Base-by-base conservation (phyloP, 192 early-diverging fungal species). In the Lobulomyces angularis region DNA sequence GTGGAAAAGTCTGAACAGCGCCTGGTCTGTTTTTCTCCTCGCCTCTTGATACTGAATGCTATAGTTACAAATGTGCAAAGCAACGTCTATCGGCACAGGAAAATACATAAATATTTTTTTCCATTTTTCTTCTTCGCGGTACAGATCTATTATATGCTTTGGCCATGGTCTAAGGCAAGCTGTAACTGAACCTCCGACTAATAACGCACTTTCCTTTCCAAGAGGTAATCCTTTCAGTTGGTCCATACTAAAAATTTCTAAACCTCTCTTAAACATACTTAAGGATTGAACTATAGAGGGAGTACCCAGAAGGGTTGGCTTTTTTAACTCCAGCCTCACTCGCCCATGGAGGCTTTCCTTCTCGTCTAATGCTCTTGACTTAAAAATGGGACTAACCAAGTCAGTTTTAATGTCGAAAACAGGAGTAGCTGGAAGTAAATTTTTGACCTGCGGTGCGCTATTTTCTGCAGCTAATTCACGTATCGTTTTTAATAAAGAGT, bases 201-300 rank as follows among this genome's bases (percentile, higher is more conserved):
- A 40, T 19, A 55, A 26, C 1, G 53, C 53, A 20, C 31, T 19
- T 25, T 54, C n/a, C 17, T 22, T 27, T 5, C 9, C 36, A 5
- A 55, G 54, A 2, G 48, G 37, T 12, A 27, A 37, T 12, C 21
- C 12, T 8, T 38, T 25, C 11, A 56, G 14, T 17, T 41, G 29
- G 27, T 52, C 53, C 51, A 56, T 50, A 8, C 50, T 55, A 34
- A 55, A 55, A 5, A 55, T 37, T 21, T 58, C 8, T 11, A 55
- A 53, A 0, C 26, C 40, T 2, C 53, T 35, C 8, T 41, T 26
- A 35, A 55, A 55, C 52, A 37, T 37, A 12, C 22, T 40, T 18
- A 58, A 18, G 1, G 48, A 22, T 5, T 11, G 1, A 22, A 54
- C 52, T 2, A 55, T 52, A 22, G 53, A 56, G 27, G n/a, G n/a